Percentiles rank a stretch among this genome's conserved stretches.
Evolutionary conservation across 140 eudicot genomes (phyloP).

Genomic region (Anethum foeniculum): DNA sequence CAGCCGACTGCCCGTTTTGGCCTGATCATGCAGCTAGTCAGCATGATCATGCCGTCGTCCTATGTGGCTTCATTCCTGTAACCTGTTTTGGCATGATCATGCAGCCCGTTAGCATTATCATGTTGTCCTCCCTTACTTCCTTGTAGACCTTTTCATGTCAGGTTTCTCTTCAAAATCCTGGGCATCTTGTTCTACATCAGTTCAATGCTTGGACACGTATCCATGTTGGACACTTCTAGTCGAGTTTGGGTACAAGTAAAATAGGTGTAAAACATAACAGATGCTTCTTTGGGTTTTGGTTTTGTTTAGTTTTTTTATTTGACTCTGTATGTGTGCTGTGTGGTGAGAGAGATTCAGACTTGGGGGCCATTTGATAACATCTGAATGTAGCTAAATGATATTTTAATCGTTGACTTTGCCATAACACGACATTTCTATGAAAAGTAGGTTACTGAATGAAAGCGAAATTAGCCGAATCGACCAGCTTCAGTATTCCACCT

Average conservation of each 20-base stretch:
- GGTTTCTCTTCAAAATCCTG: no score
- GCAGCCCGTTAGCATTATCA: no score
- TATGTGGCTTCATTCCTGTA: no score
- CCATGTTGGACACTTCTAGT: background rate
- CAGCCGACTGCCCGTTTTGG: no score
- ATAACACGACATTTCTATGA: background rate
- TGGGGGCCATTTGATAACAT: background rate
- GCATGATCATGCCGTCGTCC: no score
- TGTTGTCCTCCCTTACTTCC: no score
- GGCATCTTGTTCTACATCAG: no score
- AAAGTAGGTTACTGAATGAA: background rate
- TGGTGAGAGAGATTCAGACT: background rate
- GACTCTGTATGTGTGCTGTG: background rate
- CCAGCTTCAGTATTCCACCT: background rate
- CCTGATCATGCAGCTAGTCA: no score
- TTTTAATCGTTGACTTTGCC: background rate
- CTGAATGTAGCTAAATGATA: background rate
- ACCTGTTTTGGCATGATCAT: no score
- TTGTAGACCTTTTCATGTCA: no score
- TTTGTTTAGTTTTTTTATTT: background rate
- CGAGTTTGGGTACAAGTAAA: background rate
- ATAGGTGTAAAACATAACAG: background rate
- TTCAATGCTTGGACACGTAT: background rate
- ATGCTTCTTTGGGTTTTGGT: background rate
- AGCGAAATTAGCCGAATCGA: background rate